Conservation (phyloP, 176 grass and related monocot genomes). For the Oryza rufipogon region DNA sequence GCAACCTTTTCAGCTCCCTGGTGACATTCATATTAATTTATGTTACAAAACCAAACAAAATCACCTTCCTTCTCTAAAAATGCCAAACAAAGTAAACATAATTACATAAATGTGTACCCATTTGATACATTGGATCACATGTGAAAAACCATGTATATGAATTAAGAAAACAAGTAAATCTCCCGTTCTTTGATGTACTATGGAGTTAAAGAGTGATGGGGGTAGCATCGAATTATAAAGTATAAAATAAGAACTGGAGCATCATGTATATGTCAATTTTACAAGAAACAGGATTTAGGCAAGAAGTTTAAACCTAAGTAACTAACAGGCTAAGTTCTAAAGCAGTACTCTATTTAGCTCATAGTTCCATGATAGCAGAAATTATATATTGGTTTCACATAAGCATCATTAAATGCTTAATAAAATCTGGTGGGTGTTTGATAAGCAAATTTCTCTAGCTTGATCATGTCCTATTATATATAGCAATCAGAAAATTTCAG, state of each 20-base stretch:
- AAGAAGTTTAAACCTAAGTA: neutral
- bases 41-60: slow-evolving; percentile 15
- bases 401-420: slow-evolving; percentile 12
- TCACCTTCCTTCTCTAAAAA: neutral
- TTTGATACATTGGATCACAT: neutral
- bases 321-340: slow-evolving; percentile 23
- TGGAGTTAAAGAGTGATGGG: neutral
- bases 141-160: slow-evolving; percentile 7
- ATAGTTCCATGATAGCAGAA: slow-evolving; percentile 9
- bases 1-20: slow-evolving; percentile 94
- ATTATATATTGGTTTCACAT: neutral
- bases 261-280: neutral
- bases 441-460: neutral
- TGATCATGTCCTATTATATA: neutral
- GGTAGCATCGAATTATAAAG: neutral
- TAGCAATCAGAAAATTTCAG: slow-evolving; percentile 4
- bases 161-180: neutral
- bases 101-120: slow-evolving; percentile 27
- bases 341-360: neutral
- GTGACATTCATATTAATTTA: slow-evolving; percentile 45
- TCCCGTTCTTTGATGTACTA: neutral
- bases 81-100: neutral
- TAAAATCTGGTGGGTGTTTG: neutral
- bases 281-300: slow-evolving; percentile 19
- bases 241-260: neutral